phyloP scores from a whole-genome alignment of 352 stramenopile genomes.

The Phytophthora pluvialis region DNA sequence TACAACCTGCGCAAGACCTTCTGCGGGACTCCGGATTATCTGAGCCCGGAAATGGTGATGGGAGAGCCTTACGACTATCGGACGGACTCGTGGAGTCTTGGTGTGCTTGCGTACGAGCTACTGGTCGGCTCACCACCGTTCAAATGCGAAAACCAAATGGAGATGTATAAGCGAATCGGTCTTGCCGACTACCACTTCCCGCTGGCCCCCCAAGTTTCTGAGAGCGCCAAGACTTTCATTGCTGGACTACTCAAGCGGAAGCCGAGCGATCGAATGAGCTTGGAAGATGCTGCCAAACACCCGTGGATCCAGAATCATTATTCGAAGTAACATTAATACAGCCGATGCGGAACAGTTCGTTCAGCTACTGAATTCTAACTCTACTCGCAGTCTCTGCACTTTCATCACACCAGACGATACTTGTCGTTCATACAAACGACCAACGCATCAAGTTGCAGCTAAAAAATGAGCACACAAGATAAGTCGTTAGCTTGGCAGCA shows the following conservation, averaged over 20 bases:
- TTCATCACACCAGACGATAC: constrained; percentile 58
- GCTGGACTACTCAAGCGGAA: constrained; percentile 57
- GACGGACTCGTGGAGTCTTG: constrained; percentile 85
- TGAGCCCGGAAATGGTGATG: constrained; percentile 86
- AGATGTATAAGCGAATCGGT: constrained; percentile 85
- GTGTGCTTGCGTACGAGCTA: constrained; percentile 85
- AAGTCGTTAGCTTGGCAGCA: constrained; percentile 17
- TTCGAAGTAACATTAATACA: constrained; percentile 31
- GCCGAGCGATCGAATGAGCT: constrained; percentile 64
- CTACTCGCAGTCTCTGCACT: neutral
- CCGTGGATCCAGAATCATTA: constrained; percentile 61
- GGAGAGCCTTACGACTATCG: constrained; percentile 66
- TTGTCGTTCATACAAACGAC: constrained; percentile 61
- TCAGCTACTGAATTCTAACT: neutral
- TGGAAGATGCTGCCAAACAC: constrained; percentile 60
- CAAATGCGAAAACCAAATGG: constrained; percentile 76
- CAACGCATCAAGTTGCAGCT: constrained; percentile 76
- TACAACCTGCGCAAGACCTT: constrained; percentile 72
- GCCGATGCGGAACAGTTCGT: constrained; percentile 2
- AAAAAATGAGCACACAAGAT: constrained; percentile 4
- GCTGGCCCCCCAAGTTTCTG: constrained; percentile 49
- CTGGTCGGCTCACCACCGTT: constrained; percentile 84
- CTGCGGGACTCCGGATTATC: constrained; percentile 87
- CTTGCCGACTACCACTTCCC: constrained; percentile 68
- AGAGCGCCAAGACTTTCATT: constrained; percentile 72